Evolutionary conservation across 306 rosid species (phyloP).

Genomic region (Psophocarpus tetragonolobus): DNA sequence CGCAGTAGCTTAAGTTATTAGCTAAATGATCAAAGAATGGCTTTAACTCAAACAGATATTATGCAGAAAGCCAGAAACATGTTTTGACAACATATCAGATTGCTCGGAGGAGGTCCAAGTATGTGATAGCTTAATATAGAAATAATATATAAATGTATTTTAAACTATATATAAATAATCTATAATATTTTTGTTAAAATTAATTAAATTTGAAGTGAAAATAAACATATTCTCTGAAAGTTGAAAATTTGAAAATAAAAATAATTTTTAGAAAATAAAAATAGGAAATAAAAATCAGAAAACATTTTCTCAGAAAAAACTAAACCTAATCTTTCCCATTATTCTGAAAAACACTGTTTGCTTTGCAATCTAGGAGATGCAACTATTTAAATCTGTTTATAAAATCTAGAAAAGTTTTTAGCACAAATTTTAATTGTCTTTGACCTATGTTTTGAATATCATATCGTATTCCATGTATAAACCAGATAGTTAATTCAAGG

Average conservation of each 20-base stretch:
- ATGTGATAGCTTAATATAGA: too few relatives aligned
- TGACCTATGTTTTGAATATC: background rate
- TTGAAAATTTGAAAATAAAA: too few relatives aligned
- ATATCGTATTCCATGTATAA: background rate
- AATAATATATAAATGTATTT: too few relatives aligned
- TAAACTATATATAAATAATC: too few relatives aligned
- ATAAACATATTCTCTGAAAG: too few relatives aligned
- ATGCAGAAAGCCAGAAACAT: constrained; percentile 9
- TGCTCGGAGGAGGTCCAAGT: background rate
- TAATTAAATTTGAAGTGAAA: too few relatives aligned
- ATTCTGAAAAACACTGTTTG: constrained; percentile 1
- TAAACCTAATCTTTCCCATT: background rate
- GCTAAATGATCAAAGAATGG: background rate
- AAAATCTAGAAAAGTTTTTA: background rate
- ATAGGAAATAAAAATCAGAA: too few relatives aligned
- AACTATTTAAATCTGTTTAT: background rate
- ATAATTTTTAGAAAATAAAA: too few relatives aligned
- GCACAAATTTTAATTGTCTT: background rate
- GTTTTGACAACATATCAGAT: background rate
- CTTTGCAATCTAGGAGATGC: background rate
- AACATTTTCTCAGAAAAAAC: too few relatives aligned
- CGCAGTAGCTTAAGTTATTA: constrained; percentile 3
- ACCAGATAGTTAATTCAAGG: background rate
- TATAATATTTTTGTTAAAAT: too few relatives aligned
- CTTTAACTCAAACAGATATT: background rate